phyloP scores from a whole-genome alignment of 768 basidiomycete genomes.

The Macrolepiota dolichaula region DNA sequence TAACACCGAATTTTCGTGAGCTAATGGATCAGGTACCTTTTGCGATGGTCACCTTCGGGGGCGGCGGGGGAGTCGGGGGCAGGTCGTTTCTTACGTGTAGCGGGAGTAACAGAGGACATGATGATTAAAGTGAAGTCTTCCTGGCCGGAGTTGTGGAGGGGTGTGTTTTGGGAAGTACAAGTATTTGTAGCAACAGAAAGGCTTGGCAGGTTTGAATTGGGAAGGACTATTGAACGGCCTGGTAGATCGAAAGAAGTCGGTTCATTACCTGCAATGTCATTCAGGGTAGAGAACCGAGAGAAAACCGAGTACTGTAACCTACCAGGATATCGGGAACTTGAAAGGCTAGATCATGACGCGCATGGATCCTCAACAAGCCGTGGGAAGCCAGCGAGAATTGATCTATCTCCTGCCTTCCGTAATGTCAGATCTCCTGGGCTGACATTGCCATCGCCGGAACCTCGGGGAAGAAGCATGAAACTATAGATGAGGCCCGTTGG shows the following conservation, averaged over 20 bases:
- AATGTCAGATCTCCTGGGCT: conserved; percentile 4
- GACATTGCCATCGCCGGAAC: conserved; percentile 2
- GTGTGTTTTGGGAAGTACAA: conserved; percentile 6
- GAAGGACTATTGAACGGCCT: conserved; percentile 16
- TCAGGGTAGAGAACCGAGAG: conserved; percentile 27
- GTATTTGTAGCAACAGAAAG: conserved; percentile 23
- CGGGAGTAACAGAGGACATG: conserved; percentile 28
- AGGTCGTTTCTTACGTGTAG: conserved; percentile 25
- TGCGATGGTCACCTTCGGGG: conserved; percentile 52
- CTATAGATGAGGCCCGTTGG: conserved; percentile 12
- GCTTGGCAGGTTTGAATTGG: conserved; percentile 21
- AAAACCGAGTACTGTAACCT: conserved; percentile 20
- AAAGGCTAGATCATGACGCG: conserved; percentile 20
- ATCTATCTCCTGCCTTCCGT: neutral
- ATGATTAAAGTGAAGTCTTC: conserved; percentile 7
- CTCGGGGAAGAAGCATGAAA: conserved; percentile 11
- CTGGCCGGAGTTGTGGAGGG: neutral
- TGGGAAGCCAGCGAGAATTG: conserved; percentile 12
- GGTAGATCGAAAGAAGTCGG: conserved; percentile 21
- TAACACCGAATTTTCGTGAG: conserved; percentile 1
- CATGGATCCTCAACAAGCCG: conserved; percentile 14
- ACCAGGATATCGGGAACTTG: conserved; percentile 20
- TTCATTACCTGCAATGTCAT: conserved; percentile 16
- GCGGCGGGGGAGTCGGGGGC: conserved; percentile 24
- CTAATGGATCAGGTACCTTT: conserved; percentile 27